Conservation (phyloP, 2,329 filamentous ascomycete species). For the Neopestalotiopsis sp. region DNA sequence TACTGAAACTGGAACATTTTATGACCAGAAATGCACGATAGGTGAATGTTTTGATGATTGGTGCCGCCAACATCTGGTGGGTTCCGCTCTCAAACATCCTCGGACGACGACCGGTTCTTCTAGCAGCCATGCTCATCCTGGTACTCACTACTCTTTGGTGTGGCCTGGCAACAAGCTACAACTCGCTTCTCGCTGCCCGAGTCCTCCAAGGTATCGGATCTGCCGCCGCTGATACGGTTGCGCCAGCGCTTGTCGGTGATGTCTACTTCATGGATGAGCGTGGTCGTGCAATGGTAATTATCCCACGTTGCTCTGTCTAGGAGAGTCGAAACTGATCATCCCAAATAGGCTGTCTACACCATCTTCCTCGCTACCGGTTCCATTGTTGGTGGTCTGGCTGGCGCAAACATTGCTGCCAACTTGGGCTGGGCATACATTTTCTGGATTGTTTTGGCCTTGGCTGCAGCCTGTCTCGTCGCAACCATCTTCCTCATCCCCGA, state of each 20-base stretch:
- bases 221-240: slow-evolving; percentile 39
- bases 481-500: slow-evolving; percentile 40
- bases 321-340: background rate
- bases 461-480: slow-evolving; percentile 29
- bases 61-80: slow-evolving; percentile 41
- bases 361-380: slow-evolving; percentile 37
- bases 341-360: slow-evolving; percentile 33
- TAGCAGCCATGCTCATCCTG: slow-evolving; percentile 35
- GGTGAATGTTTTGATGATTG: slow-evolving; percentile 34
- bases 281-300: slow-evolving; percentile 38
- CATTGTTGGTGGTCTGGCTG: slow-evolving; percentile 38
- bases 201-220: slow-evolving; percentile 40
- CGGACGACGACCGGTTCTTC: slow-evolving; percentile 37
- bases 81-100: slow-evolving; percentile 42
- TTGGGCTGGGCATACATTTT: slow-evolving; percentile 41
- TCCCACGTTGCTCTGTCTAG: background rate
- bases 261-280: slow-evolving; percentile 43
- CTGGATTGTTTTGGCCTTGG: slow-evolving; percentile 35
- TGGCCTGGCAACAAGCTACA: slow-evolving; percentile 29
- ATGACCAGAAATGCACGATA: background rate
- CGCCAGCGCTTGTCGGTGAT: slow-evolving; percentile 39
- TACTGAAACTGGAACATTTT: slow-evolving; percentile 30
- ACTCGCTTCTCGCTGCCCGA: slow-evolving; percentile 33
- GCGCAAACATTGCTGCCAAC: slow-evolving; percentile 39
- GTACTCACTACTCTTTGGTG: slow-evolving; percentile 32